Base-by-base conservation (phyloP, 352 stramenopile species). In the Elongisporangium anandrum region DNA sequence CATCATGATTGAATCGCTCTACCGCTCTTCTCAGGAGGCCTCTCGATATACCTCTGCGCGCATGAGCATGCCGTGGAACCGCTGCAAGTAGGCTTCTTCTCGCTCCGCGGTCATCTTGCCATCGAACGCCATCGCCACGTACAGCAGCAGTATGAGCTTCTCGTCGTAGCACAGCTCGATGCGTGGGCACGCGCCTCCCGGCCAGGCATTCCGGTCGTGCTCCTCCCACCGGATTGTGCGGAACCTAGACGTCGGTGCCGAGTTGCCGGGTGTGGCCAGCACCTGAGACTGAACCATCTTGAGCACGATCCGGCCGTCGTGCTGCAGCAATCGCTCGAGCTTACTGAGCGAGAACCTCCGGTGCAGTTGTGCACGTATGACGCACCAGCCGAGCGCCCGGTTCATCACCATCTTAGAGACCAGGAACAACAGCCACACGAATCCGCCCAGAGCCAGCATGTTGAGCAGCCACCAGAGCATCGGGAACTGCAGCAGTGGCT, bases 381-480 rank as follows among this genome's bases (percentile, higher is more conserved):
- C 95, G 29, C 87, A 96, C 51, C 87, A 86, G 5, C 95, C 96
- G 45, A 97, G 73, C 48, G 78, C 79, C 39, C 82, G 79, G 47
- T 70, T 81, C 12, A 77, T 69, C 50, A 90, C 53, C 45, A 63
- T 64, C 16, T 64, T 47, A 7, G 90, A 86, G 12, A 89, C 13
- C 16, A 64, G 52, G 26, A 81, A 68, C 15, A 97, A 50, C 3
- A 70, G 16, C 38, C 74, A 70, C 1, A 80, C 61, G 24, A 95
- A 85, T 24, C 81, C 6, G 0, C 68, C 66, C 70, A 94, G 98
- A 5, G 87, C 56, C 3, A 95, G 3, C 47, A 99, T 80, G 52
- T 96, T 98, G 41, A 99, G 64, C 8, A 63, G 56, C 77, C 98
- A 98, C 96, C 82, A 94, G 4, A 90, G 56, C 2, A 90, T 71